phyloP scores from a whole-genome alignment of 2,329 filamentous ascomycete species.

The Dactylella cylindrospora region DNA sequence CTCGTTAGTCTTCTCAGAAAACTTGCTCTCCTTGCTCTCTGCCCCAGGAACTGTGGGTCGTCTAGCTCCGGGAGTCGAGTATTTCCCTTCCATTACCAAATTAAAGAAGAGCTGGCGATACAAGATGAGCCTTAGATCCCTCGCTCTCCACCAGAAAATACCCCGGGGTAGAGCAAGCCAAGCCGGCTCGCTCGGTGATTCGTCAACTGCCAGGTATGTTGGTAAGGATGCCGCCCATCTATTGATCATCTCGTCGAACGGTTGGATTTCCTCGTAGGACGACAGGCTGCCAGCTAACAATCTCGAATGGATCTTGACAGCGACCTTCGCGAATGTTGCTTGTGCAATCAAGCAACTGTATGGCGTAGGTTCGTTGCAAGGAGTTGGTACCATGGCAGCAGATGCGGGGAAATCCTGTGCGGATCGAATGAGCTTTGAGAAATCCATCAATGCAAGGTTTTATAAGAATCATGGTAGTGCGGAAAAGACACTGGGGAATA shows the following conservation, averaged over 20 bases:
- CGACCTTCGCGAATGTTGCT: slow-evolving; percentile 37
- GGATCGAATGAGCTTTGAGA: slow-evolving; percentile 42
- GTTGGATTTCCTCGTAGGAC: slow-evolving; percentile 38
- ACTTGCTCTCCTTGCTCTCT: slow-evolving; percentile 32
- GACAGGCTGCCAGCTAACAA: slow-evolving; percentile 35
- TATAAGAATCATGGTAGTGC: slow-evolving; percentile 15
- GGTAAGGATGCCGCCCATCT: slow-evolving; percentile 36
- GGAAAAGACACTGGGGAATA: not conserved
- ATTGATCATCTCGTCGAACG: slow-evolving; percentile 41
- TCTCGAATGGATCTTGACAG: slow-evolving; percentile 39
- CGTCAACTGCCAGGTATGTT: slow-evolving; percentile 40
- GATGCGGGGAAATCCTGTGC: slow-evolving; percentile 43
- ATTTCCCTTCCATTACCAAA: slow-evolving; percentile 37
- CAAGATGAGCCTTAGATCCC: slow-evolving; percentile 32
- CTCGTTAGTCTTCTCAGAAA: slow-evolving; percentile 35
- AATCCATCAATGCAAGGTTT: slow-evolving; percentile 44
- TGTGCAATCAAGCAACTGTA: slow-evolving; percentile 41
- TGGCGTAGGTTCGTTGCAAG: slow-evolving; percentile 40
- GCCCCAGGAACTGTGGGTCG: slow-evolving; percentile 1
- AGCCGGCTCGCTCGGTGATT: slow-evolving; percentile 35
- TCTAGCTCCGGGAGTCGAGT: slow-evolving; percentile 16
- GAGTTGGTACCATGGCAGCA: slow-evolving; percentile 35
- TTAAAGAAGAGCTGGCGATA: slow-evolving; percentile 43
- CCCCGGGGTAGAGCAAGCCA: slow-evolving; percentile 37
- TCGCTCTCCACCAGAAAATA: slow-evolving; percentile 43